These are phyloP conservation scores for Uncinocarpus reesii DNA, from an alignment of 2,329 filamentous ascomycete genomes.

Conservation along the genomic window DNA sequence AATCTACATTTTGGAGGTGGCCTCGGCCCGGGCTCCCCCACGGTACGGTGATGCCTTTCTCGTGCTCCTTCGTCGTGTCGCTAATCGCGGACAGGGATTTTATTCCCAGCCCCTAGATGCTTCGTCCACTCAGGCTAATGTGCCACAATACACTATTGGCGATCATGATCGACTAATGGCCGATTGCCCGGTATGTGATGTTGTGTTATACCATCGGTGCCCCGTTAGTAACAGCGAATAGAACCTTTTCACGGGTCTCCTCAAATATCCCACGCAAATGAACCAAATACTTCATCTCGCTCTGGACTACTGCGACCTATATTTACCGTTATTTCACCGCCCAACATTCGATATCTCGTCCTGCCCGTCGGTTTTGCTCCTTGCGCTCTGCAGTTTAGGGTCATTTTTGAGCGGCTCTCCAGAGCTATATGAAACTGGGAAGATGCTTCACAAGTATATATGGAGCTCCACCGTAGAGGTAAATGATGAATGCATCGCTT, in stretches of 20 bases:
- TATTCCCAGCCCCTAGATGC: conserved; percentile 11
- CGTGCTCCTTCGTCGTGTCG: neutral
- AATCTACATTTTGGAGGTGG: conserved; percentile 17
- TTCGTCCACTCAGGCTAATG: neutral
- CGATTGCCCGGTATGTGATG: conserved; percentile 15
- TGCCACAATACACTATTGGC: conserved; percentile 9
- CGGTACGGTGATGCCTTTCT: neutral
- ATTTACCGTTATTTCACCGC: conserved; percentile 19
- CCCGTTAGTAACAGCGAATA: neutral
- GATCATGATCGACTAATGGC: conserved; percentile 15
- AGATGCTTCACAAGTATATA: conserved; percentile 16
- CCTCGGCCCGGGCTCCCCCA: conserved; percentile 7
- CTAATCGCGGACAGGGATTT: conserved; percentile 10
- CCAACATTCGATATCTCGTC: conserved; percentile 17
- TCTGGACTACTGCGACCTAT: conserved; percentile 20
- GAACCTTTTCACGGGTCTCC: conserved; percentile 12
- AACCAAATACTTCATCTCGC: conserved; percentile 14
- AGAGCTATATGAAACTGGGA: conserved; percentile 14
- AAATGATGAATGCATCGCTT: neutral
- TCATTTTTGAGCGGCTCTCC: conserved; percentile 12
- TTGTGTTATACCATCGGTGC: no score
- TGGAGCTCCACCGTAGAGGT: conserved; percentile 17
- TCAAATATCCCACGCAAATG: conserved; percentile 14
- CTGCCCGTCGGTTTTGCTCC: conserved; percentile 15
- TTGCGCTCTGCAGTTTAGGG: conserved; percentile 18